Percentiles rank a stretch among this genome's conserved stretches.
phyloP scores from a whole-genome alignment of 1,284 basidiomycete species.

The Pterula multifida region DNA sequence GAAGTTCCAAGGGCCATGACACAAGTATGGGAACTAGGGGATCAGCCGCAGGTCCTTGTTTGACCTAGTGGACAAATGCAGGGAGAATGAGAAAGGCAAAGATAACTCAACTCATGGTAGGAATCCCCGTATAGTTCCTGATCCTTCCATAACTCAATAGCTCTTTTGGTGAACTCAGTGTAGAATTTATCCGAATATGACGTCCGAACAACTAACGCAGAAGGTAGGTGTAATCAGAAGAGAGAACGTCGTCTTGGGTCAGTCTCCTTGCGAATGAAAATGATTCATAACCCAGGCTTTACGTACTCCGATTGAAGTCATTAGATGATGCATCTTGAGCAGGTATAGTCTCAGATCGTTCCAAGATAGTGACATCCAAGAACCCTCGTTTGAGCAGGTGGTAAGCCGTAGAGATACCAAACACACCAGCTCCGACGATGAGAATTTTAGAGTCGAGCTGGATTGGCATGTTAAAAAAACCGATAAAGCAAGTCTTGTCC shows the following conservation, averaged over 20 bases:
- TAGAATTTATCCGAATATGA: conserved; percentile 65
- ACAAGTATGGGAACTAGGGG: no score
- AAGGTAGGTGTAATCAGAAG: conserved; percentile 3
- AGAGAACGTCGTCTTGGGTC: neutral
- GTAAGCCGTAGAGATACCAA: conserved; percentile 77
- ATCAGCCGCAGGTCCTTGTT: no score
- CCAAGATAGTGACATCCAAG: conserved; percentile 60
- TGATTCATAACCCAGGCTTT: no score
- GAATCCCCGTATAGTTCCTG: conserved; percentile 54
- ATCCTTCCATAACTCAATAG: conserved; percentile 62
- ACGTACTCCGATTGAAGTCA: conserved; percentile 74
- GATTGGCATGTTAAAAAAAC: neutral
- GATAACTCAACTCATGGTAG: conserved; percentile 64
- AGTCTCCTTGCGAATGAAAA: no score
- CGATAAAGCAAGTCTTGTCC: no score
- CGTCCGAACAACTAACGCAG: conserved; percentile 51
- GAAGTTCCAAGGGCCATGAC: no score
- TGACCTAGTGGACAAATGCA: neutral
- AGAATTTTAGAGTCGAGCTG: neutral
- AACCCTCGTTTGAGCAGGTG: conserved; percentile 63
- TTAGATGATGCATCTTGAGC: conserved; percentile 74
- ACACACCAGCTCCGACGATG: conserved; percentile 47
- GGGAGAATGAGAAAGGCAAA: conserved; percentile 1
- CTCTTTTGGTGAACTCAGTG: conserved; percentile 55
- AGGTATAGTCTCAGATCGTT: conserved; percentile 52